Evolutionary conservation across 2,329 filamentous ascomycete species (phyloP).

Genomic region (Teratosphaeria gauchensis): DNA sequence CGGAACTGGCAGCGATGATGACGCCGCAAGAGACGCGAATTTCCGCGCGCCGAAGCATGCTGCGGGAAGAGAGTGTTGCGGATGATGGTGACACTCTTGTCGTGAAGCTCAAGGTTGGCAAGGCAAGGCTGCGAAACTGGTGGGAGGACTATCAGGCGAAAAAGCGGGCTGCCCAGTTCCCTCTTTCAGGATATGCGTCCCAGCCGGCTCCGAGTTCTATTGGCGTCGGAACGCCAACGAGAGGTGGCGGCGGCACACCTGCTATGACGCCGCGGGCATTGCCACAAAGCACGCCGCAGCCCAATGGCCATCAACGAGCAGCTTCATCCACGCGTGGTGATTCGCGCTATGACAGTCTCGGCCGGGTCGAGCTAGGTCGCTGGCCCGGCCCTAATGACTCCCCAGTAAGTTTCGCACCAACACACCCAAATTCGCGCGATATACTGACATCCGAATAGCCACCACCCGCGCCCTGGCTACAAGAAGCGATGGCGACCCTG

Average conservation of each 20-base stretch:
- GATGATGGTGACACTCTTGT: conserved; percentile 58
- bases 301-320: conserved; percentile 18
- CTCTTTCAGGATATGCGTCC: conserved; percentile 25
- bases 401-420: conserved; percentile 45
- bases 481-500: conserved; percentile 60
- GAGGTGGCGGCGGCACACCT: conserved; percentile 15
- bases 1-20: conserved; percentile 69
- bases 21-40: conserved; percentile 65
- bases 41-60: conserved; percentile 49
- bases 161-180: conserved; percentile 24
- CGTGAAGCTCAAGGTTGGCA: conserved; percentile 65
- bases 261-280: conserved; percentile 17
- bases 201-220: conserved; percentile 13
- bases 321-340: conserved; percentile 8
- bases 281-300: conserved; percentile 19
- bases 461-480: conserved; percentile 78
- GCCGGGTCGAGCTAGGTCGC: conserved; percentile 56
- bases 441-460: conserved; percentile 46
- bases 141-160: conserved; percentile 32
- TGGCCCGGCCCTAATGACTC: conserved; percentile 50
- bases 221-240: conserved; percentile 11
- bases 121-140: conserved; percentile 60
- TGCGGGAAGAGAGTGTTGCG: conserved; percentile 69
- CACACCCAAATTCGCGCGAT: not conserved
- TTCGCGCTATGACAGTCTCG: conserved; percentile 30